Percentiles rank a stretch among this genome's conserved stretches.
phyloP scores from a whole-genome alignment of 495 filamentous ascomycete species.

The Hyphodiscus hymeniophilus region DNA sequence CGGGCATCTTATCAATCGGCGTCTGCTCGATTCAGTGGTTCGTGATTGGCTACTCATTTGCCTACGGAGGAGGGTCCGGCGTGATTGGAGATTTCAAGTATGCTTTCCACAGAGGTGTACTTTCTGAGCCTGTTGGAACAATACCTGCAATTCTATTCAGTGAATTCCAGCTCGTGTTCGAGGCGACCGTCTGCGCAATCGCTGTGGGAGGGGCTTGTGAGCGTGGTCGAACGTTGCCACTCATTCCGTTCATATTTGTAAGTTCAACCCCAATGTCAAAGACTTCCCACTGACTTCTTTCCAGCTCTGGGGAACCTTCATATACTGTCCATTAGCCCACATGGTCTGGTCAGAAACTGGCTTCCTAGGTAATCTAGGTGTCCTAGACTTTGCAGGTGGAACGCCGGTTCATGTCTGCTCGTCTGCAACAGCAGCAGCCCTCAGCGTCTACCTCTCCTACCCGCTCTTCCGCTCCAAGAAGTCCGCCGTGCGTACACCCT shows the following conservation, averaged over 20 bases:
- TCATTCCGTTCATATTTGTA: slow-evolving; percentile 75
- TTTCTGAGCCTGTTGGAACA: slow-evolving; percentile 70
- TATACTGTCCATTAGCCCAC: slow-evolving; percentile 81
- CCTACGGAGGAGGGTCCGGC: slow-evolving; percentile 77
- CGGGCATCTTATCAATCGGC: slow-evolving; percentile 33
- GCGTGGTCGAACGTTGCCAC: slow-evolving; percentile 73
- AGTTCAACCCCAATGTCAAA: neutral
- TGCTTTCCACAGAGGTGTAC: slow-evolving; percentile 73
- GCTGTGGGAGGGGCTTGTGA: slow-evolving; percentile 73
- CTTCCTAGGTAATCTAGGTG: slow-evolving; percentile 65
- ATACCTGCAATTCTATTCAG: slow-evolving; percentile 87
- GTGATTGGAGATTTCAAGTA: slow-evolving; percentile 85
- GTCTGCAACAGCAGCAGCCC: slow-evolving; percentile 77
- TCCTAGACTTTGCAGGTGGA: slow-evolving; percentile 80
- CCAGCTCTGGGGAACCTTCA: slow-evolving; percentile 66
- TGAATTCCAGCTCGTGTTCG: slow-evolving; percentile 70
- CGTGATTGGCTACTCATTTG: slow-evolving; percentile 93
- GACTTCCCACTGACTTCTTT: slow-evolving; percentile 68
- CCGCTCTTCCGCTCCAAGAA: slow-evolving; percentile 46
- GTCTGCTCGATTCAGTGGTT: slow-evolving; percentile 87
- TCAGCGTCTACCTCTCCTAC: slow-evolving; percentile 56
- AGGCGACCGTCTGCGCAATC: slow-evolving; percentile 70
- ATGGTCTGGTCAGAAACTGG: slow-evolving; percentile 84
- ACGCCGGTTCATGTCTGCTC: slow-evolving; percentile 88
- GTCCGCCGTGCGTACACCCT: slow-evolving; percentile 67